These are phyloP conservation scores for Cutaneotrichosporon arboriforme DNA, from an alignment of 1,284 basidiomycete genomes.

Conservation along the genomic window DNA sequence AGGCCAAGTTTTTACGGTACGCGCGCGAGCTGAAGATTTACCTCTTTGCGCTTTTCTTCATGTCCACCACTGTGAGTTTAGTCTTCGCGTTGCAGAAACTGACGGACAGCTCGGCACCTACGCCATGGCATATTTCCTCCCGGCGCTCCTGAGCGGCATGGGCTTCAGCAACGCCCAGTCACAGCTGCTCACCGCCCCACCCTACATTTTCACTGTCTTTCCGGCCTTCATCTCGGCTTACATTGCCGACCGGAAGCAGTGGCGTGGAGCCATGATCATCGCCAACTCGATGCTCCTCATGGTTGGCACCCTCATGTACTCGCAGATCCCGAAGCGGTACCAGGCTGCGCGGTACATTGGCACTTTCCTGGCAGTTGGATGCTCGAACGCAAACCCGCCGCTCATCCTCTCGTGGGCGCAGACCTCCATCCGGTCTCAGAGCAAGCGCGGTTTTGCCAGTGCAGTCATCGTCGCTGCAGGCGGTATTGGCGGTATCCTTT, in stretches of 20 bases:
- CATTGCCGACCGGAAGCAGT: slow-evolving; percentile 33
- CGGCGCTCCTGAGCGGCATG: slow-evolving; percentile 48
- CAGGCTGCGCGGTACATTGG: slow-evolving; percentile 14
- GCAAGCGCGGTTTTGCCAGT: slow-evolving; percentile 37
- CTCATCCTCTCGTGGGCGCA: slow-evolving; percentile 41
- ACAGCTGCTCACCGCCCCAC: slow-evolving; percentile 44
- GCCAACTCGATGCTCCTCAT: slow-evolving; percentile 10
- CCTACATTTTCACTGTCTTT: slow-evolving; percentile 41
- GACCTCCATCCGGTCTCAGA: slow-evolving; percentile 49
- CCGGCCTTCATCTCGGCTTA: slow-evolving; percentile 40
- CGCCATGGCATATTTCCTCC: slow-evolving; percentile 44
- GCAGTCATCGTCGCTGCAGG: slow-evolving; percentile 17
- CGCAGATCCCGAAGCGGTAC: slow-evolving; percentile 3
- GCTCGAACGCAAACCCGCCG: slow-evolving; percentile 35
- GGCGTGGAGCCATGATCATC: slow-evolving; percentile 6
- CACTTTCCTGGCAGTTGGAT: slow-evolving; percentile 35
- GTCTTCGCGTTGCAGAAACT: too few relatives aligned
- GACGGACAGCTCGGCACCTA: slow-evolving; percentile 4
- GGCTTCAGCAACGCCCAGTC: slow-evolving; percentile 39
- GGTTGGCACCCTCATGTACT: slow-evolving; percentile 14
- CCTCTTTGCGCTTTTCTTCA: slow-evolving; percentile 49
- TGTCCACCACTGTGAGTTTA: slow-evolving; percentile 17
- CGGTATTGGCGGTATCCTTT: slow-evolving; percentile 20
- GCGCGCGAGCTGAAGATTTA: slow-evolving; percentile 47
- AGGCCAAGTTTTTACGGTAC: slow-evolving; percentile 39